phyloP scores from a whole-genome alignment of 805 yeast genomes.

The Suhomyces xylopsoci region DNA sequence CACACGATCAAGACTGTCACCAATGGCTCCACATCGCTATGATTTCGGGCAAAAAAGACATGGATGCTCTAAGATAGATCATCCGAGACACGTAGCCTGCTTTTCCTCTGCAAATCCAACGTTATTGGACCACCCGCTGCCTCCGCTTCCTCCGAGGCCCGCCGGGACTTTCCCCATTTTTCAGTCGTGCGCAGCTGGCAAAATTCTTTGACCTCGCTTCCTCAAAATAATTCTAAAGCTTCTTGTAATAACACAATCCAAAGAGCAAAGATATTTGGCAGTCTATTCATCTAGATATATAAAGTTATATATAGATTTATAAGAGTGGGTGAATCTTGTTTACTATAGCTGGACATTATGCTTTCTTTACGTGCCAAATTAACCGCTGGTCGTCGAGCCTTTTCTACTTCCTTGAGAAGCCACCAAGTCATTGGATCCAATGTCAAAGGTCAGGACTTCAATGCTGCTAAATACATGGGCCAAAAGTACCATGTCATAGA shows the following conservation, averaged over 20 bases:
- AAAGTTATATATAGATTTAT: not conserved
- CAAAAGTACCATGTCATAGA: conserved; percentile 88
- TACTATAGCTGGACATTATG: conserved; percentile 4
- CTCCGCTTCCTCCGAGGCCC: not conserved
- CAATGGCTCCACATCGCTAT: not conserved
- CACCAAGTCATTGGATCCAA: conserved; percentile 37
- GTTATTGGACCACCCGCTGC: not conserved
- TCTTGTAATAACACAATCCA: not conserved
- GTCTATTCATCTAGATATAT: not conserved
- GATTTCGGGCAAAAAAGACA: not conserved
- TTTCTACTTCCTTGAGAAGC: conserved; percentile 27
- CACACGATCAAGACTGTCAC: not conserved
- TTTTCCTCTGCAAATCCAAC: not conserved
- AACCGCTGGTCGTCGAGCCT: conserved; percentile 15
- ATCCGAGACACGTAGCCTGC: not conserved
- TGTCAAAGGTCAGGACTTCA: conserved; percentile 37
- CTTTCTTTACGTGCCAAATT: conserved; percentile 9
- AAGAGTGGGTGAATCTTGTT: not conserved
- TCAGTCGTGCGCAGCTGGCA: not conserved
- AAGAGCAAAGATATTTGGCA: not conserved
- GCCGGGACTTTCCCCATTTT: not conserved
- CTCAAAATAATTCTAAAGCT: not conserved
- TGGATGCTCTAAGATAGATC: not conserved
- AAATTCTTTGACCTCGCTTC: not conserved
- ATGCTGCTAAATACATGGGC: conserved; percentile 42